Evolutionary conservation across 2,329 filamentous ascomycete species (phyloP).

Genomic region (Aspergillus sp.): DNA sequence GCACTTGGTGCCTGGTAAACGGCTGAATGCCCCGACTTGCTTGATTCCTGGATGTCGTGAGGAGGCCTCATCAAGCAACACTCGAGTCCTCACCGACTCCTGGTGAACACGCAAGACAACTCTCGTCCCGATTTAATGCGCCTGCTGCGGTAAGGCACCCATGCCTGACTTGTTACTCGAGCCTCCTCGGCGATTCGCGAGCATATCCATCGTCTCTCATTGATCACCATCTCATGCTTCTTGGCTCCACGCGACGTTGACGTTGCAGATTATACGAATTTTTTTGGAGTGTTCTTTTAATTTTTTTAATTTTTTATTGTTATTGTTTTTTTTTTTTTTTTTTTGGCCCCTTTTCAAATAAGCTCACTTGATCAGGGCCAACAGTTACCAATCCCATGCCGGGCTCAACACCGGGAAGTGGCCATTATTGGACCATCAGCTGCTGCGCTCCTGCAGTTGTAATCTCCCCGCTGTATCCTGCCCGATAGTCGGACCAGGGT

Average conservation of each 20-base stretch:
- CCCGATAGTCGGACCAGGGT: slow-evolving; percentile 5
- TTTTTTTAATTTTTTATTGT: too few species aligned
- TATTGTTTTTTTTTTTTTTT: not conserved
- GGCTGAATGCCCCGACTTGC: not conserved
- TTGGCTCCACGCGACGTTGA: not conserved
- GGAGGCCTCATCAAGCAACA: not conserved
- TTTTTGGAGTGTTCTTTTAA: not conserved
- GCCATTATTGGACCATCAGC: not conserved
- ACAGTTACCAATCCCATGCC: not conserved
- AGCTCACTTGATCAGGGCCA: not conserved
- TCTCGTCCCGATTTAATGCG: not conserved
- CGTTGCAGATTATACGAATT: not conserved
- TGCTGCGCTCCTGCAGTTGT: not conserved
- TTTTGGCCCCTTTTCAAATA: not conserved
- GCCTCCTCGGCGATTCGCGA: not conserved
- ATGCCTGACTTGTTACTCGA: slow-evolving; percentile 2
- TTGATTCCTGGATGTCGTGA: not conserved
- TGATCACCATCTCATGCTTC: not conserved
- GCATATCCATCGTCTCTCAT: not conserved
- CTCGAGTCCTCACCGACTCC: slow-evolving; percentile 1
- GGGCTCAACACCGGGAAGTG: not conserved
- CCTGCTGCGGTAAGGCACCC: slow-evolving; percentile 12
- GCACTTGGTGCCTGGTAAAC: not conserved
- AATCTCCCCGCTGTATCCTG: not conserved
- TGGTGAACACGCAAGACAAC: not conserved